A percentile compares a stretch with the other conserved stretches of the same genome.
These are phyloP conservation scores for Penicillium nucicola DNA, from an alignment of 495 filamentous ascomycete genomes.

Conservation along the genomic window DNA sequence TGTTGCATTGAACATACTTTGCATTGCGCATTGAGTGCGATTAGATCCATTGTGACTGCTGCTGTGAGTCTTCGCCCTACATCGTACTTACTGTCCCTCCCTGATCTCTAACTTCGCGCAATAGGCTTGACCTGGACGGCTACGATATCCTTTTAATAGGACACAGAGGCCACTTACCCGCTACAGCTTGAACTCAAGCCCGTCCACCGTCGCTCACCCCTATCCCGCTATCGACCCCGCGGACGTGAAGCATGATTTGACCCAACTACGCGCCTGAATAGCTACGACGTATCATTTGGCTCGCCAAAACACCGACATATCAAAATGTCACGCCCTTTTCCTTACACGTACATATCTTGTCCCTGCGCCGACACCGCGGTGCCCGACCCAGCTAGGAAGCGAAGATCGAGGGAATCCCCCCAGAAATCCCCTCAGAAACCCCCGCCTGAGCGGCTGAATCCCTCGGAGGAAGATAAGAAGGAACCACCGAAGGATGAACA, in stretches of 20 bases:
- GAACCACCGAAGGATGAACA: slow-evolving; percentile 4
- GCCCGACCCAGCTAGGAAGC: slow-evolving; percentile 35
- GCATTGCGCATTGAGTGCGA: neutral
- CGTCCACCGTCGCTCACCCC: neutral
- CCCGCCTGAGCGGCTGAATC: slow-evolving; percentile 29
- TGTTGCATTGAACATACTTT: neutral
- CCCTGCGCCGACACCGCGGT: slow-evolving; percentile 70
- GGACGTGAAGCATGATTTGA: slow-evolving; percentile 21
- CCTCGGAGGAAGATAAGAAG: slow-evolving; percentile 25
- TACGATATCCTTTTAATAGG: too few relatives aligned
- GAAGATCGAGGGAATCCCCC: slow-evolving; percentile 38
- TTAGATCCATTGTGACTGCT: neutral
- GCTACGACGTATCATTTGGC: neutral
- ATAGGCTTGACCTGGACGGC: neutral
- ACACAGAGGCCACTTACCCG: too few relatives aligned
- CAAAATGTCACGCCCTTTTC: slow-evolving; percentile 70
- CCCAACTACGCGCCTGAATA: neutral
- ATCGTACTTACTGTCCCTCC: neutral
- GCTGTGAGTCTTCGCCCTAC: slow-evolving; percentile 2
- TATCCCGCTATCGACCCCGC: neutral
- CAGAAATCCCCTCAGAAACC: slow-evolving; percentile 36
- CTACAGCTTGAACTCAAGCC: neutral
- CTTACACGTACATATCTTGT: slow-evolving; percentile 90
- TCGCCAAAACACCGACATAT: neutral
- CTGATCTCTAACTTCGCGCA: neutral